phyloP scores from a whole-genome alignment of 2,329 filamentous ascomycete species.

The Colletotrichum phormii region DNA sequence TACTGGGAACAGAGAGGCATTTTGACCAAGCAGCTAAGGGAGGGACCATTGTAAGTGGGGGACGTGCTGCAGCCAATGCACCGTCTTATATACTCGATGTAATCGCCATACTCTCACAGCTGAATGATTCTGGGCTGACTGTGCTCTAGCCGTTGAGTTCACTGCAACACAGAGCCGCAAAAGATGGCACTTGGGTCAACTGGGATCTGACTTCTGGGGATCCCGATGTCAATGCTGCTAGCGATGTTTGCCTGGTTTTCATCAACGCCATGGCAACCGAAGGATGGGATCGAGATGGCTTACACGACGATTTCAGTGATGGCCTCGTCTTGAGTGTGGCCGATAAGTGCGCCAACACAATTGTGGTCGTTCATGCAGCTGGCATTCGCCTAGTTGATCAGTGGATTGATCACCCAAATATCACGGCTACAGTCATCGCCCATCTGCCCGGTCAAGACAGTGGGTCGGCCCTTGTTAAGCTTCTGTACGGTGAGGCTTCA shows the following conservation, averaged over 20 bases:
- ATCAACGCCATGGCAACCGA: constrained; percentile 79
- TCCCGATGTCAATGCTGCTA: constrained; percentile 58
- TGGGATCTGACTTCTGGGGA: constrained; percentile 66
- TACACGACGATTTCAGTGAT: constrained; percentile 76
- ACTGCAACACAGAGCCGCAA: constrained; percentile 63
- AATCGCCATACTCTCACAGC: constrained; percentile 35
- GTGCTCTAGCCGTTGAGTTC: constrained; percentile 63
- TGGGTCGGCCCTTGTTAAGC: constrained; percentile 63
- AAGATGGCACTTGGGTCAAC: constrained; percentile 67
- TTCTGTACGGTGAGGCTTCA: constrained; percentile 68
- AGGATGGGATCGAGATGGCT: constrained; percentile 70
- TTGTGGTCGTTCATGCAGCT: constrained; percentile 74
- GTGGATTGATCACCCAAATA: constrained; percentile 72
- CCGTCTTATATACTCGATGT: constrained; percentile 63
- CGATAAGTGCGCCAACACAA: constrained; percentile 67
- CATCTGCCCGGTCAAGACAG: constrained; percentile 74
- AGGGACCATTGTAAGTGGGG: constrained; percentile 64
- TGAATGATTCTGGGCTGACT: constrained; percentile 37
- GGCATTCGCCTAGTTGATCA: constrained; percentile 68
- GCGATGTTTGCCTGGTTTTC: constrained; percentile 76
- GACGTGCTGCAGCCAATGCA: constrained; percentile 62
- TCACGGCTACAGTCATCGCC: constrained; percentile 73
- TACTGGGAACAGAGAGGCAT: constrained; percentile 54
- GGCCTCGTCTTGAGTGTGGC: constrained; percentile 68
- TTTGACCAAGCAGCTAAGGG: constrained; percentile 62